phyloP scores from a whole-genome alignment of 768 basidiomycete species.

The Pleurotus eryngii region DNA sequence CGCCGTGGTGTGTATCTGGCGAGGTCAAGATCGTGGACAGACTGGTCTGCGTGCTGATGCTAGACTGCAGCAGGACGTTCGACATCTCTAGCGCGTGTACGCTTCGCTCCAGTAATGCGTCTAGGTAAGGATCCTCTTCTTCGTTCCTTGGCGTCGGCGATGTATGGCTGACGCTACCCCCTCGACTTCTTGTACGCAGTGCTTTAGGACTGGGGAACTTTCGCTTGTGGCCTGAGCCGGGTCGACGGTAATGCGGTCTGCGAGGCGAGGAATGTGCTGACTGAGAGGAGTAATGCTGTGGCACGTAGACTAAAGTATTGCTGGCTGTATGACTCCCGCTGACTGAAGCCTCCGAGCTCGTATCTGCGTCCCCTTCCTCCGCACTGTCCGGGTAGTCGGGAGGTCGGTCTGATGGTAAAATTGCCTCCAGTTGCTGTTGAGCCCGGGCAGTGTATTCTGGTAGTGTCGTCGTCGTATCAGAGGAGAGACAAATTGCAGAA shows the following conservation, averaged over 20 bases:
- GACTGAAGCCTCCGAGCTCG: constrained; percentile 35
- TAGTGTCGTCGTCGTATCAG: constrained; percentile 62
- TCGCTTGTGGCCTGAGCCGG: constrained; percentile 24
- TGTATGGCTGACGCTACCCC: constrained; percentile 11
- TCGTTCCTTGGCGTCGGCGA: constrained; percentile 19
- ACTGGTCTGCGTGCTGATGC: constrained; percentile 66
- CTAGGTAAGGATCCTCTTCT: constrained; percentile 56
- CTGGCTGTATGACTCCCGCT: background rate
- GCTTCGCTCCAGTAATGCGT: constrained; percentile 76
- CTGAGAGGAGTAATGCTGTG: constrained; percentile 24
- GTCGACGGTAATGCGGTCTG: constrained; percentile 22
- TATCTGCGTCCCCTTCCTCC: constrained; percentile 74
- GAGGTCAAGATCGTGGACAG: constrained; percentile 44
- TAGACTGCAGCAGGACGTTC: constrained; percentile 71
- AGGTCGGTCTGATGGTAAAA: constrained; percentile 51
- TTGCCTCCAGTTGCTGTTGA: constrained; percentile 16
- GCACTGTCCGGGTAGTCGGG: constrained; percentile 77
- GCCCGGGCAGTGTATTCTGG: constrained; percentile 50
- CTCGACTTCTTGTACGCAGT: constrained; percentile 19
- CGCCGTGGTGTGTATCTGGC: constrained; percentile 35
- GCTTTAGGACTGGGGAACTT: constrained; percentile 25
- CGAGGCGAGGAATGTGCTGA: constrained; percentile 14
- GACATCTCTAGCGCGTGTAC: constrained; percentile 87
- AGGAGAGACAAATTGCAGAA: constrained; percentile 56
- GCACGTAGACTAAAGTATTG: constrained; percentile 20